Evolutionary conservation across 1,139 yeast genomes (phyloP), one percentile per base, ranked within the genome.

Genomic region (Yamadazyma aaseri): DNA sequence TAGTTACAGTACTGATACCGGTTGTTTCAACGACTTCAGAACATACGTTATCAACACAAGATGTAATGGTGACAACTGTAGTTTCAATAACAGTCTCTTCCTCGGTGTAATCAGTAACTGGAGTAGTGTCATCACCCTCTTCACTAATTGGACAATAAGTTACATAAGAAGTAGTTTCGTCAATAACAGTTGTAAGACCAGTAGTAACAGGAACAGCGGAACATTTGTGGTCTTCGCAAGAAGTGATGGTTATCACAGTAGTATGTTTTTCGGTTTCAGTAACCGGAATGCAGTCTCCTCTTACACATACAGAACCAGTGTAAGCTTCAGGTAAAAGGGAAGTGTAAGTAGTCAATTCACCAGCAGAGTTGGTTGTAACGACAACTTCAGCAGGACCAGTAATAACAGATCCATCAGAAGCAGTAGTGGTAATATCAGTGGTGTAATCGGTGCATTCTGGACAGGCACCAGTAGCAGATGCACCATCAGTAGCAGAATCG

Each of bases 61-160:
- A 65, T 40, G 79, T 73, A 57, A 73, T 58, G 50, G 80, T 73
- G 37, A 67, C 60, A 31, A n/a, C 8, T 11, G 18, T 17, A 16
- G 27, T 24, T 24, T 24, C 17, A 24, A 18, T 33, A 10, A 6
- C 26, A 20, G 13, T 10, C 22, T 16, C 29, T 8, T 30, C 20
- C 14, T 32, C 38, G 31, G 42, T 33, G 31, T 10, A 18, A 7
- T 7, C 7, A 43, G 29, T 22, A 7, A 12, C 6, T 13, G 47
- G 31, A 11, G 12, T 20, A 5, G 30, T n/a, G 6, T 4, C 20
- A 5, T 18, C 16, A 17, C n/a, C 24, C 20, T 31, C 28, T 20
- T 26, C 28, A 12, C 33, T 16, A 40, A 53, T 40, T 26, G 59
- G 59, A 41, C 58, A 55, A 47, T 47, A 54, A 21, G 63, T 54